Base-by-base conservation (phyloP, 176 grass and related monocot genomes). In the Zea luxurians region DNA sequence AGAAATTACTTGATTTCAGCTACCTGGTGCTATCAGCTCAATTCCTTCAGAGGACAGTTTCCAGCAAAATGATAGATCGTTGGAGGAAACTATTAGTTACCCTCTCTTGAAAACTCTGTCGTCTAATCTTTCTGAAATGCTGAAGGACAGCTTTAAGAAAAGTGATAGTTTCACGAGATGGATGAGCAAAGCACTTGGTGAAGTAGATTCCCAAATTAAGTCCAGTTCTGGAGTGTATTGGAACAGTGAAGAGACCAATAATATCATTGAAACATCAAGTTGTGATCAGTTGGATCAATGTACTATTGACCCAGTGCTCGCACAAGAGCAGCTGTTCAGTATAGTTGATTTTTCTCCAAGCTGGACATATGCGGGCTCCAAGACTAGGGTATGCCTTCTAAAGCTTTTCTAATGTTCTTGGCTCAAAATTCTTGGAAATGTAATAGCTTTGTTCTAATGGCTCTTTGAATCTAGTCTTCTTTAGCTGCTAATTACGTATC, bases 121-220 rank as follows among this genome's bases (percentile, higher is more conserved):
- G 61, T 86, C 86, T 77, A 80, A 74, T 85, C 67, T 91, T 48
- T 90, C 91, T 66, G 78, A 83, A 72, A 76, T 88, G 68, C 77
- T 88, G 50, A 82, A 73, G 48, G 79, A 76, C 11, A 79, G 68
- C 59, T 89, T 94, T 84, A 89, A 92, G 77, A 94, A 90, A 75
- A 87, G 79, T 84, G 95, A 97, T 86, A 97, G 95, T 81, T 97
- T 97, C 74, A 90, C 85, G 27, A 94, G 95, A 86, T 97, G 95
- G 95, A 97, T 97, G 95, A 92, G 65, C 81, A 97, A 76, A 74
- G 91, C 86, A 76, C 64, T 97, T 75, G 76, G 49, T 70, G 91
- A 93, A 66, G 86, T 88, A 75, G 84, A 91, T 73, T 89, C 89
- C 52, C 77, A 85, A 80, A 86, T 88, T 69, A 92, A 84, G n/a